These are phyloP conservation scores for Magnusiomyces suaveolens DNA, from an alignment of 1,139 yeast genomes.

Conservation along the genomic window DNA sequence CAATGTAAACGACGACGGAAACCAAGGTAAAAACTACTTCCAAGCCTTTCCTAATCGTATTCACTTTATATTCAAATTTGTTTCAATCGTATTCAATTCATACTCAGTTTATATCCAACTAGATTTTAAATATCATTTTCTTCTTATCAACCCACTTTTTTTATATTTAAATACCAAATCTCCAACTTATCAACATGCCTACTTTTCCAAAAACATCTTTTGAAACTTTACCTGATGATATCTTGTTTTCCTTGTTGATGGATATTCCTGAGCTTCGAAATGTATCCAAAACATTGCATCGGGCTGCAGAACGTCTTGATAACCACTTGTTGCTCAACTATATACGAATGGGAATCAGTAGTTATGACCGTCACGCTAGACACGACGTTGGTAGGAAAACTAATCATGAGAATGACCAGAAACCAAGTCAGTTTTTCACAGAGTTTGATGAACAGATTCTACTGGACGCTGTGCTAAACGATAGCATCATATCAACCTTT, in stretches of 20 bases:
- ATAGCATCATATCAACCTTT: slow-evolving; percentile 5
- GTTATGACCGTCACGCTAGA: background rate
- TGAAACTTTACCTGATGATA: slow-evolving; percentile 11
- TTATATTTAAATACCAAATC: background rate
- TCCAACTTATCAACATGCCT: background rate
- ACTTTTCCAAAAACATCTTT: background rate
- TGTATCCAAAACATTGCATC: slow-evolving; percentile 6
- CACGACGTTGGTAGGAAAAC: background rate
- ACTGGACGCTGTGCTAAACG: slow-evolving; percentile 2
- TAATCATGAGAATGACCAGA: background rate
- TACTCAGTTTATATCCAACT: too few relatives aligned
- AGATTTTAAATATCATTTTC: background rate
- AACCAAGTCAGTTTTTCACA: background rate
- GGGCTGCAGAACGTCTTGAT: slow-evolving; percentile 10
- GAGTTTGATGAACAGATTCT: slow-evolving; percentile 5
- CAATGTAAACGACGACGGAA: too few relatives aligned
- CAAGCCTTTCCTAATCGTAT: too few relatives aligned
- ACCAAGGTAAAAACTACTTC: too few relatives aligned
- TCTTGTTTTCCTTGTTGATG: slow-evolving; percentile 5
- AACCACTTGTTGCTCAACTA: slow-evolving; percentile 5
- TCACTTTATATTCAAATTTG: too few relatives aligned
- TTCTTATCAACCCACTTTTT: background rate
- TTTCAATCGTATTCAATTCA: too few relatives aligned
- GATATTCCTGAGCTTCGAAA: slow-evolving; percentile 9
- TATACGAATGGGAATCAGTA: background rate